Evolutionary conservation across 768 basidiomycete genomes (phyloP).

Genomic region (Podaxis carcinomalis): DNA sequence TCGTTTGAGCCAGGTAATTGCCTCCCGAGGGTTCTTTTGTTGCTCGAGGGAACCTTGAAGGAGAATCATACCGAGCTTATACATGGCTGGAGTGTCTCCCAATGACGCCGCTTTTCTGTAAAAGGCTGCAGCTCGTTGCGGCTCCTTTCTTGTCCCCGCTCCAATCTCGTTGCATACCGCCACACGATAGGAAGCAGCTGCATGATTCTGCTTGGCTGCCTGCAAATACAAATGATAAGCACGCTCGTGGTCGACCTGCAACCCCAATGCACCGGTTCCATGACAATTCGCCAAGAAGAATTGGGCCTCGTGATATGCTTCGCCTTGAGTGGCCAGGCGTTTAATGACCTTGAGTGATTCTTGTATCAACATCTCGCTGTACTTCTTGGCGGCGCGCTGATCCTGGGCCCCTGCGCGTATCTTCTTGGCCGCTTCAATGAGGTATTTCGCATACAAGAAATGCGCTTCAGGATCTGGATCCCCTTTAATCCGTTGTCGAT

Average conservation of each 20-base stretch:
- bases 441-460: conserved; percentile 96
- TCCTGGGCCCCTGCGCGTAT: conserved; percentile 72
- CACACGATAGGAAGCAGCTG: conserved; percentile 91
- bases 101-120: conserved; percentile 95
- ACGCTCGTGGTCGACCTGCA: conserved; percentile 95
- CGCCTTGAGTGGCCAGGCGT: conserved; percentile 86
- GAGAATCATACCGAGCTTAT: conserved; percentile 98
- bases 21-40: conserved; percentile 83
- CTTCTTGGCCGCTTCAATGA: conserved; percentile 96
- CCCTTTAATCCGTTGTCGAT: conserved; percentile 93
- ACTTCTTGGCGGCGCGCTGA: conserved; percentile 83
- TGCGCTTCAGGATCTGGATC: conserved; percentile 99
- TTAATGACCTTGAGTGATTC: conserved; percentile 93
- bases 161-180: conserved; percentile 99
- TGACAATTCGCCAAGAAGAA: conserved; percentile 98
- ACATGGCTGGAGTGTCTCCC: conserved; percentile 98
- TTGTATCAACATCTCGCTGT: conserved; percentile 78
- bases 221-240: conserved; percentile 97
- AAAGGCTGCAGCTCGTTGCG: conserved; percentile 85
- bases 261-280: conserved; percentile 92
- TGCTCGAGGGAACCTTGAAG: conserved; percentile 82
- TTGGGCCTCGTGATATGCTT: conserved; percentile 93
- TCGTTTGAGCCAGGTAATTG: conserved; percentile 89
- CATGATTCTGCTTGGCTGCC: conserved; percentile 95
- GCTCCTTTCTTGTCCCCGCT: conserved; percentile 89